phyloP scores from a whole-genome alignment of 2,329 filamentous ascomycete genomes.

The Colletotrichum sp. region DNA sequence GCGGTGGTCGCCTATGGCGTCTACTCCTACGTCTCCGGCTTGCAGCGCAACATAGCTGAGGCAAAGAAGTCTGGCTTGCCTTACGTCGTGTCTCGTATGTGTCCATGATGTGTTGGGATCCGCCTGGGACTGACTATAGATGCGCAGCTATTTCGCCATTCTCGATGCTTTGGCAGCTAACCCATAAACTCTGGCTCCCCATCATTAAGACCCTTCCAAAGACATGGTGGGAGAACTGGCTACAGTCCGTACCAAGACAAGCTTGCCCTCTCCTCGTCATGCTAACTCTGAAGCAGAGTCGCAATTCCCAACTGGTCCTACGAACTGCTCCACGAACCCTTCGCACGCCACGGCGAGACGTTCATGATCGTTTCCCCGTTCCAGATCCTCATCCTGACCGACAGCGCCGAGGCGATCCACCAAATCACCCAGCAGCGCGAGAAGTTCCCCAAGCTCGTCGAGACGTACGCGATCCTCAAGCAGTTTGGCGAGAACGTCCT shows the following conservation, averaged over 20 bases:
- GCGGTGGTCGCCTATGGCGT: slow-evolving; percentile 37
- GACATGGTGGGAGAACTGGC: slow-evolving; percentile 60
- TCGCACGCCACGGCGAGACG: slow-evolving; percentile 64
- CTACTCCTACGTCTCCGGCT: slow-evolving; percentile 34
- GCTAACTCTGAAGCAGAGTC: slow-evolving; percentile 41
- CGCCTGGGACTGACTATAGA: not conserved
- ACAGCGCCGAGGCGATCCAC: slow-evolving; percentile 68
- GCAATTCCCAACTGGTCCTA: slow-evolving; percentile 67
- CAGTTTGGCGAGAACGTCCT: slow-evolving; percentile 74
- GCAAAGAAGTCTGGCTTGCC: slow-evolving; percentile 57
- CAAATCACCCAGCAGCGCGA: slow-evolving; percentile 71
- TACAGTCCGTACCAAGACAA: slow-evolving; percentile 54
- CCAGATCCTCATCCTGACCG: slow-evolving; percentile 57
- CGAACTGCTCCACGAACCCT: slow-evolving; percentile 60
- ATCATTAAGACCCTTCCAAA: slow-evolving; percentile 60
- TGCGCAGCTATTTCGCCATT: slow-evolving; percentile 52
- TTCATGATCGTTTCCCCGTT: slow-evolving; percentile 69
- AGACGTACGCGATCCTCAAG: slow-evolving; percentile 59
- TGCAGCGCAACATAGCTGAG: slow-evolving; percentile 50
- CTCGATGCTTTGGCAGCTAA: slow-evolving; percentile 60
- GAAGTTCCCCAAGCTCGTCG: slow-evolving; percentile 72
- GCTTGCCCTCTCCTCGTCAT: not conserved
- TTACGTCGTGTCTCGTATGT: slow-evolving; percentile 60
- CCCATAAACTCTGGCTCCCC: slow-evolving; percentile 58
- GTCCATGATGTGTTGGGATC: not conserved